Evolutionary conservation across 106 monocot species (phyloP).

Genomic region (Triglochin maritima): DNA sequence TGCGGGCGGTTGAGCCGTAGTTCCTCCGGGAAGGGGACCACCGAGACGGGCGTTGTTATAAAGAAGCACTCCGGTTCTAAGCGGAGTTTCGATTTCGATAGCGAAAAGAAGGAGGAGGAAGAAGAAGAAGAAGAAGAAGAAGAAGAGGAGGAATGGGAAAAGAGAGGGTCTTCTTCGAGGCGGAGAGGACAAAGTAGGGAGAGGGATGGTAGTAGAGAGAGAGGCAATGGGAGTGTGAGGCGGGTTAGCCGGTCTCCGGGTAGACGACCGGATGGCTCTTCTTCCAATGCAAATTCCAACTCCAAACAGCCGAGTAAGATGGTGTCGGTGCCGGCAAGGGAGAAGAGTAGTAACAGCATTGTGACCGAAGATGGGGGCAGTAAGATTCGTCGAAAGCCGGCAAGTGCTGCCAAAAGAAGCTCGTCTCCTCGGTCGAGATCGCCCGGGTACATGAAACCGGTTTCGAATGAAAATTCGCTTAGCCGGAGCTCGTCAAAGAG

Average conservation of each 20-base stretch:
- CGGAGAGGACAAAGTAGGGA: constrained; percentile 58
- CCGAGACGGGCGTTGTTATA: too few relatives aligned
- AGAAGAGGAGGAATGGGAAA: constrained; percentile 26
- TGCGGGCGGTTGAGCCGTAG: constrained; percentile 95
- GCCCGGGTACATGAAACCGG: constrained; percentile 23
- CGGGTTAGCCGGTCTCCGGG: constrained; percentile 80
- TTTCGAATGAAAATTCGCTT: constrained; percentile 46
- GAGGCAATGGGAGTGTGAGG: constrained; percentile 28
- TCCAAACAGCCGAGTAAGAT: constrained; percentile 54
- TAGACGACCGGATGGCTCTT: constrained; percentile 35
- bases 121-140: too few relatives aligned
- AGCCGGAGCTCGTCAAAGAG: constrained; percentile 33
- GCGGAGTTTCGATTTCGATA: constrained; percentile 88
- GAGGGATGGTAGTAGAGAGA: constrained; percentile 53
- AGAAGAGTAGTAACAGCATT: constrained; percentile 18
- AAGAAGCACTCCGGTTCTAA: constrained; percentile 61
- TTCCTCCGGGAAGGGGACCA: constrained; percentile 22
- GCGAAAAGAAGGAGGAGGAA: constrained; percentile 22
- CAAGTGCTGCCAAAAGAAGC: constrained; percentile 4
- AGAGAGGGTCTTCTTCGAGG: constrained; percentile 10
- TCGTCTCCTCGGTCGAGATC: constrained; percentile 50
- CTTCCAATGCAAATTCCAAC: constrained; percentile 11
- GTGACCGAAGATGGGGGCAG: background rate
- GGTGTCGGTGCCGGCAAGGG: constrained; percentile 76
- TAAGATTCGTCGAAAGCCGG: background rate